phyloP scores from a whole-genome alignment of 768 basidiomycete genomes.

The Trichaptum fuscoviolaceum region DNA sequence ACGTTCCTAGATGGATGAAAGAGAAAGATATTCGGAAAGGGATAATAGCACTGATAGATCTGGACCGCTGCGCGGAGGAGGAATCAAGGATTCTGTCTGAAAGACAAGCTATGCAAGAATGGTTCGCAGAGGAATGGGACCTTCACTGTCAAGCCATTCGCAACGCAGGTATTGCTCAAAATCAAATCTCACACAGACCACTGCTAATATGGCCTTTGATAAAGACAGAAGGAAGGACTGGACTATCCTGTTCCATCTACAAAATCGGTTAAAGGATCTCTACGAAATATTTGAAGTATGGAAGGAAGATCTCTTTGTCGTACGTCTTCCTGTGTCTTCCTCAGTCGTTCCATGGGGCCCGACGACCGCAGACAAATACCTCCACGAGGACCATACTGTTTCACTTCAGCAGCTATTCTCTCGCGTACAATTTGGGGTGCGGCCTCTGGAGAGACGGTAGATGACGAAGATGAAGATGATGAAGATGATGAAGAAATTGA shows the following conservation, averaged over 20 bases:
- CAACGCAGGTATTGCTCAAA: conserved; percentile 5
- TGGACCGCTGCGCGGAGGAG: conserved; percentile 25
- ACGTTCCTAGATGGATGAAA: conserved; percentile 16
- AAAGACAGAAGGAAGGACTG: no score
- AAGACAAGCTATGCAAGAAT: conserved; percentile 18
- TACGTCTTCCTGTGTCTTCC: background rate
- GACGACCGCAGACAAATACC: background rate
- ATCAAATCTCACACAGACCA: no score
- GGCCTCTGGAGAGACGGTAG: background rate
- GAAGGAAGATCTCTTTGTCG: background rate
- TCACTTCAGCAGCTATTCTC: background rate
- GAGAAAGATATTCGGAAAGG: conserved; percentile 17
- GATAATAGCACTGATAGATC: conserved; percentile 16
- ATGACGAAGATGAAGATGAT: background rate
- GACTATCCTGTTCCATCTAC: background rate
- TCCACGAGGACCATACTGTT: background rate
- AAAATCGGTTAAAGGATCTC: background rate
- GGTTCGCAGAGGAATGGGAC: conserved; percentile 26
- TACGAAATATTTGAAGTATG: background rate
- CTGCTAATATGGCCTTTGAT: no score
- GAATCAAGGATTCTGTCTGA: conserved; percentile 15
- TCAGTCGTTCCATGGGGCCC: background rate
- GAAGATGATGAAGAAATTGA: background rate
- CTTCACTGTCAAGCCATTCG: background rate
- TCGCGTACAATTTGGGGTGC: no score